Percentiles rank a stretch among this genome's conserved stretches.
These are phyloP conservation scores for Saccharum hybrid DNA, from an alignment of 202 grass and related monocot species.

Conservation along the genomic window DNA sequence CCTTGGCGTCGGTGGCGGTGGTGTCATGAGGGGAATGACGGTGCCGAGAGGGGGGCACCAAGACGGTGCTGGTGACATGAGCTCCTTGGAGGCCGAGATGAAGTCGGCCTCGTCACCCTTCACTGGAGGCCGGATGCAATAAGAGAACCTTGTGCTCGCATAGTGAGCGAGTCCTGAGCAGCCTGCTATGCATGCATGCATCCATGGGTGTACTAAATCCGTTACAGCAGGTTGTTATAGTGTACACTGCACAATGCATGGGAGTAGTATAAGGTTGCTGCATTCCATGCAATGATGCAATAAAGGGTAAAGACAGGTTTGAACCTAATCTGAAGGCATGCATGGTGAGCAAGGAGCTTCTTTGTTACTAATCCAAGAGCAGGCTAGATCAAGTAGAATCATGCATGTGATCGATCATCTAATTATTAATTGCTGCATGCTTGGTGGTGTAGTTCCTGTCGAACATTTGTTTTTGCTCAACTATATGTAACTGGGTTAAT, in stretches of 20 bases:
- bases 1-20: constrained; percentile 66
- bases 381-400: constrained; percentile 33
- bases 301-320: constrained; percentile 22
- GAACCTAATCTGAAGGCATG: constrained; percentile 21
- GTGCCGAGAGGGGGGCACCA: constrained; percentile 58
- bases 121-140: constrained; percentile 66
- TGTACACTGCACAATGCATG: constrained; percentile 35
- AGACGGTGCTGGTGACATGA: constrained; percentile 53
- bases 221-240: constrained; percentile 32
- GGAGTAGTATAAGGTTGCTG: constrained; percentile 35
- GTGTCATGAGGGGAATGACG: constrained; percentile 49
- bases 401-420: not conserved
- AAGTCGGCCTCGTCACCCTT: constrained; percentile 74
- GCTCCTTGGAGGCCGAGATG: constrained; percentile 79
- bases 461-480: constrained; percentile 31
- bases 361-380: constrained; percentile 25
- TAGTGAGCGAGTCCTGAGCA: not conserved
- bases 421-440: not conserved
- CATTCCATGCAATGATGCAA: constrained; percentile 28
- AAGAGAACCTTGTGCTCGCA: constrained; percentile 6
- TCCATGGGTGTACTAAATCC: constrained; percentile 8
- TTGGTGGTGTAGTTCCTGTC: constrained; percentile 22
- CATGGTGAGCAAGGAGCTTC: constrained; percentile 28
- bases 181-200: constrained; percentile 37
- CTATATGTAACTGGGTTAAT: constrained; percentile 44